Evolutionary conservation across 768 basidiomycete genomes (phyloP), one percentile per base, ranked within the genome.

Genomic region (Termitomyces sp.): DNA sequence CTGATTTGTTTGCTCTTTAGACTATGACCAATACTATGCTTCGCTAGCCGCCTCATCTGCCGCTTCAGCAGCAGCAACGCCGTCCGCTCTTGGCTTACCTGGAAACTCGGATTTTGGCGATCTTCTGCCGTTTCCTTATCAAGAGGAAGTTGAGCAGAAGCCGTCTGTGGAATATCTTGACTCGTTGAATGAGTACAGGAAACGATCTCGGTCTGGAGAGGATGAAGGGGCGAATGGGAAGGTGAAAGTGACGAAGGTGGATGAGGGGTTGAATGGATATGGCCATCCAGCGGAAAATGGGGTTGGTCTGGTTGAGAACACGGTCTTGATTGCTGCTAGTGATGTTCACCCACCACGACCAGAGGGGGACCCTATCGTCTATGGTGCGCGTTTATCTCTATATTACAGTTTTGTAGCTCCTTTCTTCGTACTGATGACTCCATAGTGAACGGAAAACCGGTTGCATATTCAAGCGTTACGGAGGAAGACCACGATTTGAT

Each of bases 401-500:
- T 17, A 25, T 25, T 62, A 12, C 54, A 6, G 20, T 50, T 12
- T 14, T n/a, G n/a, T 47, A 40, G 20, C 6, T 42, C 10, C n/a
- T 63, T 20, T 10, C 17, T 15, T 32, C 31, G 10, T 29, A 25
- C 15, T 56, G 11, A 36, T 50, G 20, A 25, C 56, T 48, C 43
- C 46, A 46, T 64, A 92, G 94, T 98, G 31, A 87, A 88, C 62
- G 94, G 94, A 14, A 75, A 79, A 45, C 80, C 85, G 20, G 86
- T 91, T 67, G 81, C 84, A 7, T 89, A 91, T 67, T 91, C 87
- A 4, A 80, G 88, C 63, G 85, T 98, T 47, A 96, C 92, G 3
- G 95, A 97, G 67, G 96, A 94, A 65, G 89, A 96, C 70, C 89
- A 94, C 68, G 95, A 94, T 51, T 70, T 87, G 66, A 97, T 97